Conservation (phyloP, 352 stramenopile species). For the Blastocystis sp. region DNA sequence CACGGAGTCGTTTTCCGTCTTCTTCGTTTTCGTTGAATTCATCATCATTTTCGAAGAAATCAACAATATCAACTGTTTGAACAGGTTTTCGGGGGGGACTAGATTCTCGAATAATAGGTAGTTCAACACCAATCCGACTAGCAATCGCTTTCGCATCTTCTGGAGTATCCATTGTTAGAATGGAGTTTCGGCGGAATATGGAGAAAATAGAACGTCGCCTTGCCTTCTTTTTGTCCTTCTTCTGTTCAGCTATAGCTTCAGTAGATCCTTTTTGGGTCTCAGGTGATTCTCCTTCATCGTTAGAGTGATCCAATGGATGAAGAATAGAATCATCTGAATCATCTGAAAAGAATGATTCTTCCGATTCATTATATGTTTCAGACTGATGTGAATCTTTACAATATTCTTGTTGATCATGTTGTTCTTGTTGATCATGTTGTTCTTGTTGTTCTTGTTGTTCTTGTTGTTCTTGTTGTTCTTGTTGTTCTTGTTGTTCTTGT, state of each 20-base stretch:
- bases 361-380: too few relatives aligned
- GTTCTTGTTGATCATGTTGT: neutral
- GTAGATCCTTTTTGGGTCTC: neutral
- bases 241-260: neutral
- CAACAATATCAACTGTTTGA: neutral
- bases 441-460: neutral
- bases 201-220: neutral
- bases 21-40: neutral
- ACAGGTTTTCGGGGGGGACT: neutral
- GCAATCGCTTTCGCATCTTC: neutral
- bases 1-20: neutral
- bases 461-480: too few relatives aligned
- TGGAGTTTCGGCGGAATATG: neutral
- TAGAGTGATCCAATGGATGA: too few relatives aligned
- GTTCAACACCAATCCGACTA: neutral
- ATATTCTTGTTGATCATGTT: neutral
- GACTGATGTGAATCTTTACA: neutral
- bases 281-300: neutral
- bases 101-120: neutral
- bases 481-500: too few relatives aligned
- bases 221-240: neutral
- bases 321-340: too few relatives aligned
- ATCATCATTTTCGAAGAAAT: constrained; percentile 15
- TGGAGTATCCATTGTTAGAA: neutral
- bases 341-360: too few relatives aligned